These are phyloP conservation scores for Eutrema salsugineum DNA, from an alignment of 441 rosid genomes.

Conservation along the genomic window DNA sequence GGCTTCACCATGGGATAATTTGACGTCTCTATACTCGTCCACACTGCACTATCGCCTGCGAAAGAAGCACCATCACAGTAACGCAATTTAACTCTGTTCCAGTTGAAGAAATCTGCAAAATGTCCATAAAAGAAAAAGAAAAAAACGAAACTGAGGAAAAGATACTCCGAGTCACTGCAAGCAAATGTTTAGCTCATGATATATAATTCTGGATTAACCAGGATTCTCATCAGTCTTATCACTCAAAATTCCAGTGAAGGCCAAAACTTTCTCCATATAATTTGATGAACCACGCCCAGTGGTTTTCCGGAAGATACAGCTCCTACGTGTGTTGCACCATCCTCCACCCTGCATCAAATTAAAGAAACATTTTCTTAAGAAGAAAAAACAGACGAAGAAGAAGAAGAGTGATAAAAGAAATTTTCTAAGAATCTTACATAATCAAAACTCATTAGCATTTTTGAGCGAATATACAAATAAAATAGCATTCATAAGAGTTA, in stretches of 20 bases:
- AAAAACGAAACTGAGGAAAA: no score
- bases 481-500: no score
- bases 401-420: background rate
- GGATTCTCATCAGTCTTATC: constrained; percentile 60
- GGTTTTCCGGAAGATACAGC: constrained; percentile 60
- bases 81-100: no score
- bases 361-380: no score
- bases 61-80: constrained; percentile 98
- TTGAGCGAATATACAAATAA: background rate
- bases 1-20: no score
- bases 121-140: no score
- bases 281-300: no score
- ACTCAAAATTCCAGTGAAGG: constrained; percentile 73
- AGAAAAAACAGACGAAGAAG: no score
- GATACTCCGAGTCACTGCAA: background rate
- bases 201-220: constrained; percentile 27
- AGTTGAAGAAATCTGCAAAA: no score
- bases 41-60: constrained; percentile 68
- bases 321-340: constrained; percentile 60
- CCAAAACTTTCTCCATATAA: constrained; percentile 55
- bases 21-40: no score
- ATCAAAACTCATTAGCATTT: background rate
- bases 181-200: background rate
- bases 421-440: no score
- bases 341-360: constrained; percentile 69